A percentile compares a stretch with the other conserved stretches of the same genome.
Conservation (phyloP, 305 asterid genomes). For the Solanum hybrid region DNA sequence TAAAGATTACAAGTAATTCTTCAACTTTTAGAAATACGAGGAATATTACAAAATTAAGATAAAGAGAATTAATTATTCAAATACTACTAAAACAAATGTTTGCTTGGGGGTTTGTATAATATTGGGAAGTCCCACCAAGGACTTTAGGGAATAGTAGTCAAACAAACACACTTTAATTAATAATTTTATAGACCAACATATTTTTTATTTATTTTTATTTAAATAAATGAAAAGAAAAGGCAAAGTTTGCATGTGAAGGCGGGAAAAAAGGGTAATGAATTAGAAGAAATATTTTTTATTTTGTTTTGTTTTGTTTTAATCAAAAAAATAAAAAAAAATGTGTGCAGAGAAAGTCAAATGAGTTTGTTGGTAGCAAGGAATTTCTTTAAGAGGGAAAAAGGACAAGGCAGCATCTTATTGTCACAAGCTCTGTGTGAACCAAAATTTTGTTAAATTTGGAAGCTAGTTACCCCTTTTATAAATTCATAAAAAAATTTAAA, state of each 20-base stretch:
- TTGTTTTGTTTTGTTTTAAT: neutral
- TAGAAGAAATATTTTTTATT: neutral
- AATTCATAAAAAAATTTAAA: neutral
- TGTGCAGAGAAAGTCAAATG: conserved; percentile 16
- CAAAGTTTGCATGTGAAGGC: conserved; percentile 17
- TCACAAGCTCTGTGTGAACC: conserved; percentile 18
- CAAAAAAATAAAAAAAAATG: neutral
- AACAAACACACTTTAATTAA: neutral
- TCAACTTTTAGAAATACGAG: neutral
- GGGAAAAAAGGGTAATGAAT: conserved; percentile 2
- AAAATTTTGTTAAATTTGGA: neutral
- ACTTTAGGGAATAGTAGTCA: neutral
- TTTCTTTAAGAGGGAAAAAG: neutral
- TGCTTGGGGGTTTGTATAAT: neutral
- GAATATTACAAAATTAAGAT: neutral
- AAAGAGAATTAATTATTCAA: neutral
- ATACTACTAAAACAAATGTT: neutral
- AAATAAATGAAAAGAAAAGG: neutral
- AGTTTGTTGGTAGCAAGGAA: conserved; percentile 14
- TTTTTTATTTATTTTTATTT: too few species aligned
- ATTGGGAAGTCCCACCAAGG: conserved; percentile 13
- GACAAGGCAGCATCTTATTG: conserved; percentile 11
- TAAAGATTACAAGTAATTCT: neutral
- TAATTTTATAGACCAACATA: neutral
- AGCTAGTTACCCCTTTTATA: neutral